Percentiles rank a stretch among this genome's conserved stretches.
Evolutionary conservation across 2,329 filamentous ascomycete genomes (phyloP).

Genomic region (Tolypocladium inflatum): DNA sequence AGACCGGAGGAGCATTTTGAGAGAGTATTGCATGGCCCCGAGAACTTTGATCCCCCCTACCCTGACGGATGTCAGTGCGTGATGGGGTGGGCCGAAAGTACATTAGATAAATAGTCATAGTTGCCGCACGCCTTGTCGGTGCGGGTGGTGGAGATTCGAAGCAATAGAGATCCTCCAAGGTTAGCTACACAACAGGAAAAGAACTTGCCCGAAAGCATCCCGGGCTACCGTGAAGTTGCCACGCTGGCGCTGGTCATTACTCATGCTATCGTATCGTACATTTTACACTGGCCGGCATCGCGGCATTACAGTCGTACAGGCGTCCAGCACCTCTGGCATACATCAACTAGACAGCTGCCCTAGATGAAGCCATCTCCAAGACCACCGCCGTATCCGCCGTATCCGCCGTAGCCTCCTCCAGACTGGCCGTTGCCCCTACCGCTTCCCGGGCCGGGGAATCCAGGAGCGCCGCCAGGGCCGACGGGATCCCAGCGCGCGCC

Average conservation of each 20-base stretch:
- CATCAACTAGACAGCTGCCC: neutral
- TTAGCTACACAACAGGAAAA: neutral
- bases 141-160: neutral
- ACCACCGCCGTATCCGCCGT: slow-evolving; percentile 22
- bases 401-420: slow-evolving; percentile 15
- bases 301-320: neutral
- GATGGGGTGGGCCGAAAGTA: neutral
- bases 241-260: neutral
- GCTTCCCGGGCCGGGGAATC: slow-evolving; percentile 35
- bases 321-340: neutral
- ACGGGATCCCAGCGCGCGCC: slow-evolving; percentile 89
- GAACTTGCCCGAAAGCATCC: neutral
- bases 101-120: neutral
- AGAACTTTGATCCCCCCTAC: neutral
- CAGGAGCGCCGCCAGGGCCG: slow-evolving; percentile 52
- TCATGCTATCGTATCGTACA: neutral
- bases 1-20: neutral
- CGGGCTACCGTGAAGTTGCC: neutral
- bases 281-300: neutral
- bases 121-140: neutral
- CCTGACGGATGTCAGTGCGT: neutral
- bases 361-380: slow-evolving; percentile 24
- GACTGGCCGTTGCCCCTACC: slow-evolving; percentile 27
- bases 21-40: neutral
- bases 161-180: neutral